Conservation (phyloP, 2,329 filamentous ascomycete genomes). For the Trichoderma sp. region DNA sequence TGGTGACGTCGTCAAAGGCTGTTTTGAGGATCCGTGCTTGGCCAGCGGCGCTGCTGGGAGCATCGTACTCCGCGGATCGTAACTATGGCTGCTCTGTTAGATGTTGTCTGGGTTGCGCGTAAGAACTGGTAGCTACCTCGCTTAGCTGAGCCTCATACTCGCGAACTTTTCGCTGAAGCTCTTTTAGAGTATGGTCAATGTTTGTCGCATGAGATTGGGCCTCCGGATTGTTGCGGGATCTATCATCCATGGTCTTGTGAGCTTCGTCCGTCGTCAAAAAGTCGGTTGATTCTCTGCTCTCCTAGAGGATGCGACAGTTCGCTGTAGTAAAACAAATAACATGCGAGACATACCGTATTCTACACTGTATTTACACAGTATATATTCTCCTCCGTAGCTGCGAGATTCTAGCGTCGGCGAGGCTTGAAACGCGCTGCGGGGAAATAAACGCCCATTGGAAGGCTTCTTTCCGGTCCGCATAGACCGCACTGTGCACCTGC, state of each 20-base stretch:
- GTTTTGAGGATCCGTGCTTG: conserved; percentile 56
- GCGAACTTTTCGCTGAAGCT: conserved; percentile 63
- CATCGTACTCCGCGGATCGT: conserved; percentile 34
- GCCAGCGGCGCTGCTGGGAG: conserved; percentile 38
- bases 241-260: conserved; percentile 35
- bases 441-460: not conserved
- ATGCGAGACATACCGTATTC: not conserved
- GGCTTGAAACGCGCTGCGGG: not conserved
- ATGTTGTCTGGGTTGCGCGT: not conserved
- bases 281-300: not conserved
- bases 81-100: conserved; percentile 34
- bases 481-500: conserved; percentile 11
- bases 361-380: not conserved
- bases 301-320: not conserved
- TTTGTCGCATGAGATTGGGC: conserved; percentile 47
- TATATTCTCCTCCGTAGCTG: not conserved
- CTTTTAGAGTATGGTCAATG: conserved; percentile 68
- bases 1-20: conserved; percentile 67
- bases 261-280: not conserved
- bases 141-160: conserved; percentile 57
- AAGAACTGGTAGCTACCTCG: conserved; percentile 44
- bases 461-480: not conserved
- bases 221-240: conserved; percentile 34
- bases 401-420: not conserved
- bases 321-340: not conserved